Base-by-base conservation (phyloP, 257 asterid species). In the Penstemon barbatus region DNA sequence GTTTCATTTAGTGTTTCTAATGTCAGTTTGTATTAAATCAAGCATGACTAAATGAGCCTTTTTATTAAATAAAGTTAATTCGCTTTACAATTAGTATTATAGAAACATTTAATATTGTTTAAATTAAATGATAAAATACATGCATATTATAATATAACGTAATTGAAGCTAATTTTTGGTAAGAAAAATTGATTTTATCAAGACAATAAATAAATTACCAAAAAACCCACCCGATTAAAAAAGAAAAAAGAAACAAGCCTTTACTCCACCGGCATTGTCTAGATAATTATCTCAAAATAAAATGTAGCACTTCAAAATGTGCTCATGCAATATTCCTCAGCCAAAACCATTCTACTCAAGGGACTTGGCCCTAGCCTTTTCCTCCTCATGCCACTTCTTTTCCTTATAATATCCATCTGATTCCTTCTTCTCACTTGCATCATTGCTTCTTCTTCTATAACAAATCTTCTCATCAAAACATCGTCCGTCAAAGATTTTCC, bases 401-500 rank as follows among this genome's bases (percentile, higher is more conserved):
- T 91, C 82, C 84, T 89, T 65, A 91, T 81, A 74, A 85, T 81
- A 68, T 89, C 96, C 95, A 89, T 85, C 75, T 91, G 84, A 83
- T 89, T 91, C 73, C 91, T 91, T 74, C 86, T 89, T 46, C 86
- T 87, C 41, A 77, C 82, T 72, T 86, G 89, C 94, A 80, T 81
- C 93, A 85, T 91, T 51, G 91, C 93, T 74, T 90, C 96, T 74
- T 89, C 97, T 60, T 91, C 97, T 11, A 85, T 77, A 11, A 91
- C 96, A 75, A 91, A 91, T 69, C 97, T 84, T 62, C 86, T 87
- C 97, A 91, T 91, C 64, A 87, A 71, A 39, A 89, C 94, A 78
- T 91, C 96, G 49, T 91, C 96, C 0, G 80, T 89, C 79, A 91
- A 76, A 0, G 96, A 91, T 78, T 91, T 91, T 33, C 92, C 96